Evolutionary conservation across 768 basidiomycete species (phyloP).

Genomic region (Pulveroboletus sp.): DNA sequence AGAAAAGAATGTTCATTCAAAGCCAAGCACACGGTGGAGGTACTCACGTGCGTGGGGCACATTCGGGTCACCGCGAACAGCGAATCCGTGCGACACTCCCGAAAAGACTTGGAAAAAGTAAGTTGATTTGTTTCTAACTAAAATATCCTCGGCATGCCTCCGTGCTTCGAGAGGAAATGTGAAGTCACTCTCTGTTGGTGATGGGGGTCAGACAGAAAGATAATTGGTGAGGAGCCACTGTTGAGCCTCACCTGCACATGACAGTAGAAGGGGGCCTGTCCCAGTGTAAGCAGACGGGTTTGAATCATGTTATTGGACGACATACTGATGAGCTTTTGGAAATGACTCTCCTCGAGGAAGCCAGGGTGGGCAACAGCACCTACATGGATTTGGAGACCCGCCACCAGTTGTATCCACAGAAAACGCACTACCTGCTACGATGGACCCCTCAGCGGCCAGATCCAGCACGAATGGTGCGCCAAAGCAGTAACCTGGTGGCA

Average conservation of each 20-base stretch:
- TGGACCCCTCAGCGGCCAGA: slow-evolving; percentile 38
- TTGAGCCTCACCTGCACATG: slow-evolving; percentile 21
- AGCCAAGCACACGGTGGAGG: background rate
- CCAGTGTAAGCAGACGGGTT: background rate
- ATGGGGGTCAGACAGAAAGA: background rate
- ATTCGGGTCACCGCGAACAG: slow-evolving; percentile 20
- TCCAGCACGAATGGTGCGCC: slow-evolving; percentile 49
- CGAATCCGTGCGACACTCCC: slow-evolving; percentile 32
- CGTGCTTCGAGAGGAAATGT: slow-evolving; percentile 50
- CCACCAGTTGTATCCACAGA: background rate
- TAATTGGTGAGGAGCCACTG: background rate
- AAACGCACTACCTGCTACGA: slow-evolving; percentile 39
- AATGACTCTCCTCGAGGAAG: slow-evolving; percentile 48
- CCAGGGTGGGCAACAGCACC: slow-evolving; percentile 55
- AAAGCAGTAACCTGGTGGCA: slow-evolving; percentile 48
- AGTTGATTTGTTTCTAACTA: slow-evolving; percentile 41
- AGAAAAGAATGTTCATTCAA: background rate
- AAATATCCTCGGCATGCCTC: slow-evolving; percentile 50
- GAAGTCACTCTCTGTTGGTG: slow-evolving; percentile 41
- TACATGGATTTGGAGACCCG: background rate
- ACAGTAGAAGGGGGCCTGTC: slow-evolving; percentile 23
- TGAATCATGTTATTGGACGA: background rate
- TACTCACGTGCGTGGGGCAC: slow-evolving; percentile 16
- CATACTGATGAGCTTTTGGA: slow-evolving; percentile 46
- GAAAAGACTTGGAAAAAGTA: slow-evolving; percentile 58